Conservation (phyloP, 768 basidiomycete species). For the Fibroporia radiculosa region DNA sequence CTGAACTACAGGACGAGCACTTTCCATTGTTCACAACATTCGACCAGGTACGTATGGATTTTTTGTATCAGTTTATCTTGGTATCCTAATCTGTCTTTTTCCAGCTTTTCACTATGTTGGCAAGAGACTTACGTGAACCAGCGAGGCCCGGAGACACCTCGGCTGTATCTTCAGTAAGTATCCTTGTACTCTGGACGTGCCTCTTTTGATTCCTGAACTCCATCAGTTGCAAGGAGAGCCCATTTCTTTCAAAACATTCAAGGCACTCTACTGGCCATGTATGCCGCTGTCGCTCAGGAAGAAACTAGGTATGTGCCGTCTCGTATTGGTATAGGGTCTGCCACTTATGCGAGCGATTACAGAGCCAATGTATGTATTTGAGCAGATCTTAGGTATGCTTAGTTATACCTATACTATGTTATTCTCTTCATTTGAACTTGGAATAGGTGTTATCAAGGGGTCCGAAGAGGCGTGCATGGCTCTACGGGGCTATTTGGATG, state of each 20-base stretch:
- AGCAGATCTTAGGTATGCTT: no score
- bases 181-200: no score
- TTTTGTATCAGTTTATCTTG: no score
- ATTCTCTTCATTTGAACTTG: no score
- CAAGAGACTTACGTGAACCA: slow-evolving; percentile 31
- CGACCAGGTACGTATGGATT: slow-evolving; percentile 39
- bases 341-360: no score
- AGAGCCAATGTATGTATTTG: no score
- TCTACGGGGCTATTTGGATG: slow-evolving; percentile 34
- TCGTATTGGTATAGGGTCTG: no score
- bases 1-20: slow-evolving; percentile 47
- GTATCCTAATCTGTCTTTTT: background rate
- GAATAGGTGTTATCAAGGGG: slow-evolving; percentile 53
- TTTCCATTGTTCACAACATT: slow-evolving; percentile 69
- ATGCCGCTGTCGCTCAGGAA: slow-evolving; percentile 44
- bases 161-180: no score
- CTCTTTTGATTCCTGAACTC: no score
- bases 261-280: slow-evolving; percentile 49
- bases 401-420: no score
- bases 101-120: slow-evolving; percentile 42
- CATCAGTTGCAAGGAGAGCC: slow-evolving; percentile 12
- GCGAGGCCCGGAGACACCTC: no score
- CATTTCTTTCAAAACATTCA: slow-evolving; percentile 40
- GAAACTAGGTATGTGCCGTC: slow-evolving; percentile 35
- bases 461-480: slow-evolving; percentile 41